Evolutionary conservation across 306 rosid species (phyloP).

Genomic region (Medicago arabica): DNA sequence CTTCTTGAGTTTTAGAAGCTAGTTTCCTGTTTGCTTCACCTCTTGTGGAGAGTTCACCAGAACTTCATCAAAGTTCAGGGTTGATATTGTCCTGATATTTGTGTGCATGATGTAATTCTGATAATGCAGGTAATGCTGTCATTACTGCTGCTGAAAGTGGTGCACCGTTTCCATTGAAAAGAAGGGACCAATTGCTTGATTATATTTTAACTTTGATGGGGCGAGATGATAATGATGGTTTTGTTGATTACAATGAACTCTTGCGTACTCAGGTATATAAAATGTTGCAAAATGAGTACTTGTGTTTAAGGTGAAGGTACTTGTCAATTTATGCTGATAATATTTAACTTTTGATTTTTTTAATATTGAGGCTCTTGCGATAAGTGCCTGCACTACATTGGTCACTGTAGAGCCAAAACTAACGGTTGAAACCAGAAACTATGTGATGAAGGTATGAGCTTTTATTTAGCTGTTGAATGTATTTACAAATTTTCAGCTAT

Average conservation of each 20-base stretch:
- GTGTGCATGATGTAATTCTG: conserved; percentile 37
- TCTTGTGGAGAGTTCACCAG: conserved; percentile 15
- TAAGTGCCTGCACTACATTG: conserved; percentile 96
- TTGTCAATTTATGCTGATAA: conserved; percentile 40
- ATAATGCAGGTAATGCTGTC: conserved; percentile 83
- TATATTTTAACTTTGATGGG: conserved; percentile 90
- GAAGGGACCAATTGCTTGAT: conserved; percentile 90
- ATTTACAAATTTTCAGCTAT: conserved; percentile 15
- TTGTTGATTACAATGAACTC: conserved; percentile 82
- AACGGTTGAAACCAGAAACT: conserved; percentile 90
- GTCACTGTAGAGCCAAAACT: conserved; percentile 96
- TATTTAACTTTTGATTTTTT: conserved; percentile 25
- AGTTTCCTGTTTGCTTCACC: conserved; percentile 9
- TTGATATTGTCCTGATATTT: conserved; percentile 23
- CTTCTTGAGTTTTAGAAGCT: conserved; percentile 12
- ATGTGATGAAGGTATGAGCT: conserved; percentile 77
- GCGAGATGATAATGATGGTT: conserved; percentile 80
- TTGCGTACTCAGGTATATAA: conserved; percentile 79
- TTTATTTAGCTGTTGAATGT: conserved; percentile 39
- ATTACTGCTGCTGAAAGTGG: conserved; percentile 95
- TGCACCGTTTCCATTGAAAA: conserved; percentile 87
- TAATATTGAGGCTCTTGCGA: conserved; percentile 79
- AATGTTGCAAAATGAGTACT: conserved; percentile 26
- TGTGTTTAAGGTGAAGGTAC: conserved; percentile 28
- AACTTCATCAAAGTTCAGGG: conserved; percentile 12